phyloP scores from a whole-genome alignment of 208 protist genomes.

The Trypanosoma lewisi region DNA sequence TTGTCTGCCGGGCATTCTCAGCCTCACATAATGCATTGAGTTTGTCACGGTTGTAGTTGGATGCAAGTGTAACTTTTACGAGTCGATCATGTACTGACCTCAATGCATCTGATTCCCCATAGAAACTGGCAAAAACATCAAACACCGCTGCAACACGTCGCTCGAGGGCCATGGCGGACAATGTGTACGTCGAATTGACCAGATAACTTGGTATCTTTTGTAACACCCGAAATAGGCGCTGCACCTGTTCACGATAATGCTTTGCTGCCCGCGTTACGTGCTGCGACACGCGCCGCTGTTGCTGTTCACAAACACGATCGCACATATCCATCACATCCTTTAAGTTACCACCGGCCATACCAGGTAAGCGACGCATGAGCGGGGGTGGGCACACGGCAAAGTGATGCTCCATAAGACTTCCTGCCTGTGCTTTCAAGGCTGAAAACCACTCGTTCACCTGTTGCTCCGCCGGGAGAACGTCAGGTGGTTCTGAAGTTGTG shows the following conservation, averaged over 20 bases:
- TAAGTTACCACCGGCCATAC: conserved; percentile 40
- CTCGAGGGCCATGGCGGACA: conserved; percentile 44
- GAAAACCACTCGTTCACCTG: conserved; percentile 45
- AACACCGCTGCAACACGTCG: conserved; percentile 53
- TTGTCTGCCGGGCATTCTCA: conserved; percentile 43
- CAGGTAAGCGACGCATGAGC: conserved; percentile 43
- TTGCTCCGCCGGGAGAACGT: conserved; percentile 33
- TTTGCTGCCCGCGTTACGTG: conserved; percentile 46
- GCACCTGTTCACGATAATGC: conserved; percentile 57
- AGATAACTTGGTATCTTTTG: conserved; percentile 51
- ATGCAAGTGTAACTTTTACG: conserved; percentile 64
- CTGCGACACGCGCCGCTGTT: conserved; percentile 37
- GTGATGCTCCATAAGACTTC: conserved; percentile 34
- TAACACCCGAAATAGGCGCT: conserved; percentile 57
- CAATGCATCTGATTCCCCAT: conserved; percentile 42
- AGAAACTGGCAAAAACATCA: conserved; percentile 47
- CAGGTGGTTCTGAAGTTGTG: conserved; percentile 27
- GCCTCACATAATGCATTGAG: conserved; percentile 41
- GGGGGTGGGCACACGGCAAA: conserved; percentile 39
- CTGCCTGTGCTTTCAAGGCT: conserved; percentile 31
- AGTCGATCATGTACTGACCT: conserved; percentile 41
- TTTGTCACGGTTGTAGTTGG: conserved; percentile 35
- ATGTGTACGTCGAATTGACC: conserved; percentile 32
- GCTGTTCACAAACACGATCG: conserved; percentile 37
- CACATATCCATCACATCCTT: conserved; percentile 39